Percentiles rank a stretch among this genome's conserved stretches.
These are phyloP conservation scores for Rauvolfia tetraphylla DNA, from an alignment of 257 asterid genomes.

Conservation along the genomic window DNA sequence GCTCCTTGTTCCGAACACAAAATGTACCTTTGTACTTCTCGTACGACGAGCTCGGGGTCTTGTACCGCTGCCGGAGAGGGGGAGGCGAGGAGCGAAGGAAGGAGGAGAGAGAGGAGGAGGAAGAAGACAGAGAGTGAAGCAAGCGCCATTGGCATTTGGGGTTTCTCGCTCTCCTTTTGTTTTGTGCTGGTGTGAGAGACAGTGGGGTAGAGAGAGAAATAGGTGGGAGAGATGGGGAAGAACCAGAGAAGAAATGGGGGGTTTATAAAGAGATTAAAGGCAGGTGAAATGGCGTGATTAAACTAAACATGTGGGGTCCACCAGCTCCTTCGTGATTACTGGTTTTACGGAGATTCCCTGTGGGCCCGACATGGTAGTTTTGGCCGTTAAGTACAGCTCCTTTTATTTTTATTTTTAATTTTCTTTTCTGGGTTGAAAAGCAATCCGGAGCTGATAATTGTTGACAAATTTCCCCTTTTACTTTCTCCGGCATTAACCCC, in stretches of 20 bases:
- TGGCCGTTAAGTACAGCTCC: conserved; percentile 43
- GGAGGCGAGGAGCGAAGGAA: conserved; percentile 47
- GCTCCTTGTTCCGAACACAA: not conserved
- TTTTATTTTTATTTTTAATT: not conserved
- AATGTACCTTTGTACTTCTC: conserved; percentile 64
- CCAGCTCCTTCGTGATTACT: conserved; percentile 44
- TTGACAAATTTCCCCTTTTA: conserved; percentile 13
- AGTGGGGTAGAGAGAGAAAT: conserved; percentile 7
- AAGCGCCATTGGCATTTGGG: conserved; percentile 33
- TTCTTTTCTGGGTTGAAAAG: not conserved
- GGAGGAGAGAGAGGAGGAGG: conserved; percentile 21
- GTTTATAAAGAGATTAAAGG: conserved; percentile 38
- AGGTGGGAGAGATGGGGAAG: conserved; percentile 9
- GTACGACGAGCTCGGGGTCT: conserved; percentile 55
- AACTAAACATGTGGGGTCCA: conserved; percentile 58
- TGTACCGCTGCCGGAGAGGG: conserved; percentile 25
- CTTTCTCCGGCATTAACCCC: conserved; percentile 2
- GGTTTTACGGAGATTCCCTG: conserved; percentile 56
- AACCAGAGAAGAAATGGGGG: conserved; percentile 21
- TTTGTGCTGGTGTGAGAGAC: not conserved
- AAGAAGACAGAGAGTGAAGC: conserved; percentile 26
- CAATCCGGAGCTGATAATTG: not conserved
- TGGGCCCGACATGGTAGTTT: conserved; percentile 32
- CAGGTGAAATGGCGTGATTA: conserved; percentile 56
- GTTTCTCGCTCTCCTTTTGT: too few species aligned